These are phyloP conservation scores for Trametes cubensis DNA, from an alignment of 768 basidiomycete genomes.

Conservation along the genomic window DNA sequence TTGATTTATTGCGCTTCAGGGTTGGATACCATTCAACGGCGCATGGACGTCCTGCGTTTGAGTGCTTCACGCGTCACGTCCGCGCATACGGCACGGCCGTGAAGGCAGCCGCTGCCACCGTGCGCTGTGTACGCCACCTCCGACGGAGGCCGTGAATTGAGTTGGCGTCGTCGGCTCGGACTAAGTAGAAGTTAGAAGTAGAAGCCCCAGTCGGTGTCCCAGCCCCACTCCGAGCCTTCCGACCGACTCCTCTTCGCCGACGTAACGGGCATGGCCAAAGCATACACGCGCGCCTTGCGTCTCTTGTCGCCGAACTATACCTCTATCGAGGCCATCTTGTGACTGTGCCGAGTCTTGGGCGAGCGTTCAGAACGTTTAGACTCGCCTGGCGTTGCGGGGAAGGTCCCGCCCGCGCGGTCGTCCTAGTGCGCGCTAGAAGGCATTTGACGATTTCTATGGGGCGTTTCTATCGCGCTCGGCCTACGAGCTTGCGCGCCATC, in stretches of 20 bases:
- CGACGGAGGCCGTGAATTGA: too few species aligned
- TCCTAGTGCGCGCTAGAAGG: slow-evolving; percentile 11
- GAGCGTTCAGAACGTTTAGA: too few species aligned
- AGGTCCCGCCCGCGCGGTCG: not conserved
- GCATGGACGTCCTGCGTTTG: not conserved
- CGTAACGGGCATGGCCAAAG: too few species aligned
- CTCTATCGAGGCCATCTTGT: too few species aligned
- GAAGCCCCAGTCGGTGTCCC: too few species aligned
- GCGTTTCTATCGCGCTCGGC: slow-evolving; percentile 8
- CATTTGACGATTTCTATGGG: slow-evolving; percentile 7
- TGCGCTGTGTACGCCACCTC: too few species aligned
- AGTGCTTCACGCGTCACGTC: not conserved
- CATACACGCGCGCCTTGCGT: not conserved
- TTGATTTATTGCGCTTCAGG: too few species aligned
- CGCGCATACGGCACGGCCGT: not conserved
- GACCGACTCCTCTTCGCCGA: not conserved
- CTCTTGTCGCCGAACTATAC: not conserved
- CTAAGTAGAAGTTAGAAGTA: too few species aligned
- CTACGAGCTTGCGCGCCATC: not conserved
- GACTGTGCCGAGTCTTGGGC: too few species aligned
- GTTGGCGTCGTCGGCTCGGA: too few species aligned
- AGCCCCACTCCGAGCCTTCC: not conserved
- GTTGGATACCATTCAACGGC: slow-evolving; percentile 3
- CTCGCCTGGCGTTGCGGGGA: not conserved
- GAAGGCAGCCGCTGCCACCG: not conserved